Conservation (phyloP, 2,329 filamentous ascomycete genomes). For the Fusarium virguliforme region DNA sequence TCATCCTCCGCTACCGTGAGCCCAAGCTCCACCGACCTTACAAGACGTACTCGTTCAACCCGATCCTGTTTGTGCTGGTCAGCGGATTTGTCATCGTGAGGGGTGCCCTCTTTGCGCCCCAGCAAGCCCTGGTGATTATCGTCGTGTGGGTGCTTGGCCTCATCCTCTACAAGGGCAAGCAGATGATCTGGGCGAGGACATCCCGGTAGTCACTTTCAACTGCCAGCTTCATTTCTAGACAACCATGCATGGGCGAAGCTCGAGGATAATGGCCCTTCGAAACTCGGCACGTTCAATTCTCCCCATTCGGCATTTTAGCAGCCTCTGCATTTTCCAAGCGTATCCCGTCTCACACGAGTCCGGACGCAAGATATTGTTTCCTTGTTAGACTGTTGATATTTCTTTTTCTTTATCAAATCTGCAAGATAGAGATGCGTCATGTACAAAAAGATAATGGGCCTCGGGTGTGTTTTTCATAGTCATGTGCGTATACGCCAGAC, state of each 20-base stretch:
- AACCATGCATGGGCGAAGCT: not conserved
- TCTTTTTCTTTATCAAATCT: not conserved
- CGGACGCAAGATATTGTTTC: not conserved
- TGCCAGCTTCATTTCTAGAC: not conserved
- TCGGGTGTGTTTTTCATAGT: not conserved
- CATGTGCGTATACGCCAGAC: not conserved
- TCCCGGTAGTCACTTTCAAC: not conserved
- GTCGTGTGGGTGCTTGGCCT: slow-evolving; percentile 67
- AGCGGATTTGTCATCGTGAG: slow-evolving; percentile 73
- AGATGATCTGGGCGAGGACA: slow-evolving; percentile 23
- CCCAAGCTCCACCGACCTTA: slow-evolving; percentile 71
- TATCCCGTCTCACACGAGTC: not conserved
- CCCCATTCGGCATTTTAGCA: not conserved
- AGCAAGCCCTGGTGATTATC: slow-evolving; percentile 68
- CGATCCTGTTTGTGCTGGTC: slow-evolving; percentile 69
- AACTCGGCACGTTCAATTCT: not conserved
- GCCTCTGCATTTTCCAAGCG: not conserved
- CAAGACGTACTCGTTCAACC: slow-evolving; percentile 67
- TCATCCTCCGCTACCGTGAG: slow-evolving; percentile 71
- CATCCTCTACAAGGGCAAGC: slow-evolving; percentile 57
- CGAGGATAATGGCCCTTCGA: no score
- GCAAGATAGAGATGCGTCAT: slow-evolving; percentile 9
- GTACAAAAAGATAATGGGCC: slow-evolving; percentile 6
- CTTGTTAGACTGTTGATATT: not conserved
- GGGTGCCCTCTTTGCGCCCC: slow-evolving; percentile 72